A percentile compares a stretch with the other conserved stretches of the same genome.
phyloP scores from a whole-genome alignment of 2,329 filamentous ascomycete genomes.

The Monosporascus sp. region DNA sequence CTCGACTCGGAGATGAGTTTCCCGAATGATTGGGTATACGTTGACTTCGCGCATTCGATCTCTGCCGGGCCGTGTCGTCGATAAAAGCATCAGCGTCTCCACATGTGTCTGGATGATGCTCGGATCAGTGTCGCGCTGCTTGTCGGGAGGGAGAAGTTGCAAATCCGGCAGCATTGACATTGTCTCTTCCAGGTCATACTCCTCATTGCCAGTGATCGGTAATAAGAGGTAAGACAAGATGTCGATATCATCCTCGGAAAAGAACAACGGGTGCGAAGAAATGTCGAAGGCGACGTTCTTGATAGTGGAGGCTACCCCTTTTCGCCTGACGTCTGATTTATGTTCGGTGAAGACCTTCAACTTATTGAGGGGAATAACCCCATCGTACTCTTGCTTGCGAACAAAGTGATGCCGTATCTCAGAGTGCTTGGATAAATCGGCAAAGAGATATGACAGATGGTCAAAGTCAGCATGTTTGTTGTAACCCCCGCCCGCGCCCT shows the following conservation, averaged over 20 bases:
- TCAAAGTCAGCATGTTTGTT: slow-evolving; percentile 86
- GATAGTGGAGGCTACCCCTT: slow-evolving; percentile 92
- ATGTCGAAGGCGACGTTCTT: slow-evolving; percentile 91
- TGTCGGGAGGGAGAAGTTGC: slow-evolving; percentile 84
- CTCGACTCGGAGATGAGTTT: slow-evolving; percentile 73
- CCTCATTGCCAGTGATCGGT: slow-evolving; percentile 81
- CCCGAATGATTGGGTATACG: slow-evolving; percentile 84
- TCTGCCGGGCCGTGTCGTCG: slow-evolving; percentile 69
- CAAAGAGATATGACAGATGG: slow-evolving; percentile 91
- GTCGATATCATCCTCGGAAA: slow-evolving; percentile 68
- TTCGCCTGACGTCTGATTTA: slow-evolving; percentile 72
- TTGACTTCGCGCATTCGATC: slow-evolving; percentile 70
- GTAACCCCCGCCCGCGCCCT: slow-evolving; percentile 74
- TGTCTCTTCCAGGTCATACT: slow-evolving; percentile 82
- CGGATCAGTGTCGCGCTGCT: slow-evolving; percentile 72
- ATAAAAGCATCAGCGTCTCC: slow-evolving; percentile 80
- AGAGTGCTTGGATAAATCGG: slow-evolving; percentile 79
- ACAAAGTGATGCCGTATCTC: slow-evolving; percentile 73
- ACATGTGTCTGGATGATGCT: slow-evolving; percentile 81
- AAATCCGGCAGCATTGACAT: slow-evolving; percentile 84
- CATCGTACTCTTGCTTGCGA: slow-evolving; percentile 68
- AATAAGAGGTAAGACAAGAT: slow-evolving; percentile 84
- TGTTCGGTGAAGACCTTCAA: slow-evolving; percentile 93
- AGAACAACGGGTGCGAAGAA: slow-evolving; percentile 62
- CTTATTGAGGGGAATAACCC: slow-evolving; percentile 84